phyloP scores from a whole-genome alignment of 2,329 filamentous ascomycete species.

The Dothistroma septosporum region DNA sequence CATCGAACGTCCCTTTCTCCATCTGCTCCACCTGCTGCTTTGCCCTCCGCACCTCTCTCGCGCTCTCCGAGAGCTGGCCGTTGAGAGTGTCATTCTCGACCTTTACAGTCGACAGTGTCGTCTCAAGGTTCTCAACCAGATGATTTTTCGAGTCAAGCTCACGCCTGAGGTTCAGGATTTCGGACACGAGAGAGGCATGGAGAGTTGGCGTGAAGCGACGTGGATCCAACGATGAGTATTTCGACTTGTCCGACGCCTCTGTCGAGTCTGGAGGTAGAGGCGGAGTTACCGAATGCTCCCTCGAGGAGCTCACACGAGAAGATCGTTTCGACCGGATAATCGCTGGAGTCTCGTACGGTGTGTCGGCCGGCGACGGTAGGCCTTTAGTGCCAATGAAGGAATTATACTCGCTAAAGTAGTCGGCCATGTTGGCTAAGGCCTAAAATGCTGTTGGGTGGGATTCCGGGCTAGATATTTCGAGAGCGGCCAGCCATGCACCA shows the following conservation, averaged over 20 bases:
- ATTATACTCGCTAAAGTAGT: constrained; percentile 48
- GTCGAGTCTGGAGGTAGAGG: constrained; percentile 47
- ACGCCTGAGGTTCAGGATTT: constrained; percentile 80
- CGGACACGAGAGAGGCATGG: constrained; percentile 89
- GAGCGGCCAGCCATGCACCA: constrained; percentile 29
- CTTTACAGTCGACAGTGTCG: constrained; percentile 63
- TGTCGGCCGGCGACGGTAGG: constrained; percentile 66
- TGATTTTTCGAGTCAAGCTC: constrained; percentile 88
- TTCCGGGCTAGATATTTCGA: constrained; percentile 3
- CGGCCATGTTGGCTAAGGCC: constrained; percentile 28
- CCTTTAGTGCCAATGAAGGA: constrained; percentile 47
- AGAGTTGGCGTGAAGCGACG: constrained; percentile 91
- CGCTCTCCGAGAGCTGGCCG: constrained; percentile 56
- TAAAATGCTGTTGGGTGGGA: neutral
- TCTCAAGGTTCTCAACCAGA: constrained; percentile 80
- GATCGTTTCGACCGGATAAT: constrained; percentile 55
- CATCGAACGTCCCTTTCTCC: constrained; percentile 83
- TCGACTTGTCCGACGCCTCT: constrained; percentile 34
- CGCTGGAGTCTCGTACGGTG: constrained; percentile 61
- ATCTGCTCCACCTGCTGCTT: constrained; percentile 82
- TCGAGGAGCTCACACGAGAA: constrained; percentile 61
- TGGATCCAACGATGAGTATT: constrained; percentile 63
- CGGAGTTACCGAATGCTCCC: constrained; percentile 60
- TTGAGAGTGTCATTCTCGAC: constrained; percentile 71
- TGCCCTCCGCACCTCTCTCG: constrained; percentile 73